Conservation (phyloP, 2,329 filamentous ascomycete genomes). For the Colletotrichum tamarilloi region DNA sequence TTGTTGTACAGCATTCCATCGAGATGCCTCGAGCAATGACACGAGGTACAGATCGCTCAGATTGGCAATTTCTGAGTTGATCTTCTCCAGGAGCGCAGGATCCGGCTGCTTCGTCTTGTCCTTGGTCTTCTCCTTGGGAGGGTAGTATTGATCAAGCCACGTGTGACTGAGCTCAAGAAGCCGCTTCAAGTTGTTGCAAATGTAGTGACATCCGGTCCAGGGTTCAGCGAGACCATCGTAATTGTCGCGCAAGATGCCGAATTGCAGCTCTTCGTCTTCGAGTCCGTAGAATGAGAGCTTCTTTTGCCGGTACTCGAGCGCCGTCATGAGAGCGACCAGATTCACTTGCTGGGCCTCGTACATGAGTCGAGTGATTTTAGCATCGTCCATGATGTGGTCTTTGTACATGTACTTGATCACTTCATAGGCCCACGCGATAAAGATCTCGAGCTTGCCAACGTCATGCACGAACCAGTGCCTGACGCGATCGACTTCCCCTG, state of each 20-base stretch:
- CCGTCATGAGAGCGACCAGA: constrained; percentile 76
- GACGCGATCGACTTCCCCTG: constrained; percentile 80
- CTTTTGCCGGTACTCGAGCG: constrained; percentile 77
- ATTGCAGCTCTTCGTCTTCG: constrained; percentile 70
- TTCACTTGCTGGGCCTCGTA: constrained; percentile 75
- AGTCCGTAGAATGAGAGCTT: constrained; percentile 81
- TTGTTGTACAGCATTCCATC: constrained; percentile 59
- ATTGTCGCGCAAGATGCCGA: constrained; percentile 71
- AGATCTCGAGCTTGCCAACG: constrained; percentile 76
- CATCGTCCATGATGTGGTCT: constrained; percentile 67
- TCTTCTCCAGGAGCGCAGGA: constrained; percentile 54
- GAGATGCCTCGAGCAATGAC: constrained; percentile 63
- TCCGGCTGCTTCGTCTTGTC: constrained; percentile 48
- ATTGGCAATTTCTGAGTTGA: constrained; percentile 59
- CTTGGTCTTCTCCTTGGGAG: constrained; percentile 45
- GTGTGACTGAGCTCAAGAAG: constrained; percentile 67
- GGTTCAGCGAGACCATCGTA: constrained; percentile 80
- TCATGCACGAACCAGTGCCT: constrained; percentile 90
- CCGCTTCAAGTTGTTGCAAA: constrained; percentile 71
- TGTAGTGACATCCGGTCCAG: constrained; percentile 81
- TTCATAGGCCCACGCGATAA: constrained; percentile 83
- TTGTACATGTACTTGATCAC: constrained; percentile 79
- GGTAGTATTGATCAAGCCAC: constrained; percentile 63
- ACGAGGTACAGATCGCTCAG: constrained; percentile 67
- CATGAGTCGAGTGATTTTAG: constrained; percentile 64